Conservation (phyloP, 768 basidiomycete species). For the Stropharia rugosoannulata region DNA sequence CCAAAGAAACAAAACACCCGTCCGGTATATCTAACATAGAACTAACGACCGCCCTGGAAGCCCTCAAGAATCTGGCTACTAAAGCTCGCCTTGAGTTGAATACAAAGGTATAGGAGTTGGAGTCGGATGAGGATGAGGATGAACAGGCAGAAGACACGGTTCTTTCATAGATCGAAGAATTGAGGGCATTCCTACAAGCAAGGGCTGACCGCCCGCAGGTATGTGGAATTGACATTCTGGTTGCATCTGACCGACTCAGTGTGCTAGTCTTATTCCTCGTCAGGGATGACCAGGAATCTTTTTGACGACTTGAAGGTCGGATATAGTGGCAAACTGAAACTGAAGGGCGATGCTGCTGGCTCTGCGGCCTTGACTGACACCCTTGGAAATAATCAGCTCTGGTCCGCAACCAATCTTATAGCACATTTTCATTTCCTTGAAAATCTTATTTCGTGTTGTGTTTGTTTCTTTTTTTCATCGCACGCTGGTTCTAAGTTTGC, state of each 20-base stretch:
- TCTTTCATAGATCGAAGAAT: constrained; percentile 7
- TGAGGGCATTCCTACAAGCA: constrained; percentile 10
- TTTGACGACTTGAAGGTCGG: constrained; percentile 8
- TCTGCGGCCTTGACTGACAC: constrained; percentile 8
- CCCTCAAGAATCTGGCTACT: constrained; percentile 6
- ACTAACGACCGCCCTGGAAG: constrained; percentile 7
- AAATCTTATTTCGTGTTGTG: constrained; percentile 9
- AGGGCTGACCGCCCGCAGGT: constrained; percentile 9
- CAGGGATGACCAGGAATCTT: constrained; percentile 5
- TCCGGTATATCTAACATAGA: constrained; percentile 9
- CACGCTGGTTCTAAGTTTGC: constrained; percentile 7
- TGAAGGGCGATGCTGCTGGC: constrained; percentile 10
- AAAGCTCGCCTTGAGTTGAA: constrained; percentile 8
- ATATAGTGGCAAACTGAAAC: constrained; percentile 9
- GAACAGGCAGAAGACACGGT: not conserved
- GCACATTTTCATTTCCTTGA: constrained; percentile 13
- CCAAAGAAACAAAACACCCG: constrained; percentile 2
- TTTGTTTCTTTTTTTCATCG: constrained; percentile 8
- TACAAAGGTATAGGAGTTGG: not conserved
- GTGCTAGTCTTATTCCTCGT: constrained; percentile 6
- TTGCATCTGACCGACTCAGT: constrained; percentile 6
- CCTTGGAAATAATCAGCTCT: constrained; percentile 12
- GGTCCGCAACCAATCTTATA: constrained; percentile 12
- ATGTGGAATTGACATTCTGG: constrained; percentile 8
- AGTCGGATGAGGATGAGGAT: constrained; percentile 1